Conservation (phyloP, 306 rosid genomes). For the Parietaria judaica region DNA sequence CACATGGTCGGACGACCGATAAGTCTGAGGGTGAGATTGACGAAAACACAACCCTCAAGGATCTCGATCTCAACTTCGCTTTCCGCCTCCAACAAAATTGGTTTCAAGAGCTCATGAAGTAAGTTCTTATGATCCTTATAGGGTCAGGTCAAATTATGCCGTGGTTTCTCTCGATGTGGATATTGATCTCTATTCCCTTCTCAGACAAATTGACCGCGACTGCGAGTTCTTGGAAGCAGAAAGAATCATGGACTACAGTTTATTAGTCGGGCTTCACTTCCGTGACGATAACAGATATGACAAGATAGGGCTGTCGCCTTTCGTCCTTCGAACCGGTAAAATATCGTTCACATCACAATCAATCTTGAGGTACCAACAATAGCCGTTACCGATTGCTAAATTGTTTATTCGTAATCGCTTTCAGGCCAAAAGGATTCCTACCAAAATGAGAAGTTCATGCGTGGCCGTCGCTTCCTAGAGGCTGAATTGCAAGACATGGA, state of each 20-base stretch:
- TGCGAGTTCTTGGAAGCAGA: slow-evolving; percentile 89
- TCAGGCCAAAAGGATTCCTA: slow-evolving; percentile 73
- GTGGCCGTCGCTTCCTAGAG: slow-evolving; percentile 89
- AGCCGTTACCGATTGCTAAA: neutral
- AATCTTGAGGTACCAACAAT: too few species aligned
- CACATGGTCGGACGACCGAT: slow-evolving; percentile 83
- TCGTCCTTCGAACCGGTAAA: slow-evolving; percentile 79
- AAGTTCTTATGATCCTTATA: slow-evolving; percentile 18
- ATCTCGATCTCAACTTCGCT: slow-evolving; percentile 87
- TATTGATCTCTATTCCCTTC: slow-evolving; percentile 20
- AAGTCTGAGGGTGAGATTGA: slow-evolving; percentile 81
- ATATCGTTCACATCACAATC: neutral
- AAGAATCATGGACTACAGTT: slow-evolving; percentile 97
- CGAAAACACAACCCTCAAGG: slow-evolving; percentile 95
- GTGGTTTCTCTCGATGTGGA: neutral
- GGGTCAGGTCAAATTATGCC: neutral
- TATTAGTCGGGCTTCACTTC: slow-evolving; percentile 87
- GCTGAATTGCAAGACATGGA: slow-evolving; percentile 95
- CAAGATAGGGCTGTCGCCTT: slow-evolving; percentile 82
- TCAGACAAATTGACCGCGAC: slow-evolving; percentile 83
- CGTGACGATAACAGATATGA: slow-evolving; percentile 68
- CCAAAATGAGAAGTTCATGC: slow-evolving; percentile 85
- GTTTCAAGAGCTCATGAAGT: slow-evolving; percentile 70
- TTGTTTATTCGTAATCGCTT: slow-evolving; percentile 9
- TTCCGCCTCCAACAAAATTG: slow-evolving; percentile 60